A percentile compares a stretch with the other conserved stretches of the same genome.
These are phyloP conservation scores for Tylopilus felleus DNA, from an alignment of 768 basidiomycete genomes.

Conservation along the genomic window DNA sequence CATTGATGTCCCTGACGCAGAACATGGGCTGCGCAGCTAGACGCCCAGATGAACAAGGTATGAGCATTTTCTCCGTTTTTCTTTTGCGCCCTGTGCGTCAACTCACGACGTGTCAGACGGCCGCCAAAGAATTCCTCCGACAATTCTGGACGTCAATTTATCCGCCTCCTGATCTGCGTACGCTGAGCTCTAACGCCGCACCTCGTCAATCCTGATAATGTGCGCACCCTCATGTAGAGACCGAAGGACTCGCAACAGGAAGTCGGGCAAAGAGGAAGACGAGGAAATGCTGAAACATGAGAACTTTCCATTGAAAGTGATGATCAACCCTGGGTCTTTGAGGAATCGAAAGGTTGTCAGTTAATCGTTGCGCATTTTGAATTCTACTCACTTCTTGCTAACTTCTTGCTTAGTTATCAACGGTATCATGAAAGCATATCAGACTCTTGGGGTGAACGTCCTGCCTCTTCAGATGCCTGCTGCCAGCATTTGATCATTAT, in stretches of 20 bases:
- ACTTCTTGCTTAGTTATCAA: constrained; percentile 63
- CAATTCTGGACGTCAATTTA: constrained; percentile 93
- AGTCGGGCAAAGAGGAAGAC: constrained; percentile 98
- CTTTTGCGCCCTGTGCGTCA: constrained; percentile 60
- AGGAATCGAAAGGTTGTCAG: constrained; percentile 87
- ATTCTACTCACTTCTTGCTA: constrained; percentile 27
- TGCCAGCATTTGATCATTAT: constrained; percentile 24
- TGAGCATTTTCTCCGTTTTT: constrained; percentile 29
- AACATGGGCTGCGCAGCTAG: constrained; percentile 50
- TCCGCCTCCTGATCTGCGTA: constrained; percentile 61
- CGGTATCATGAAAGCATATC: not conserved
- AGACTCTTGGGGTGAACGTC: constrained; percentile 1
- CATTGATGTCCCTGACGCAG: constrained; percentile 65
- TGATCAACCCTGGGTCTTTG: constrained; percentile 91
- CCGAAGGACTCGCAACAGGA: constrained; percentile 78
- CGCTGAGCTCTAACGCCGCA: constrained; percentile 50
- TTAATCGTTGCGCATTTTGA: constrained; percentile 38
- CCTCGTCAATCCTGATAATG: too few relatives aligned
- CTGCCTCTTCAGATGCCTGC: constrained; percentile 16
- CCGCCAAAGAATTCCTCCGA: constrained; percentile 92
- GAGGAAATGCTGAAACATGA: constrained; percentile 88
- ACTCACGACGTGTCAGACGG: constrained; percentile 87
- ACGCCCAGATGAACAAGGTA: constrained; percentile 64
- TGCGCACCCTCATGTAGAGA: too few relatives aligned
- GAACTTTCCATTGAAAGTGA: constrained; percentile 75